Conservation (phyloP, 1,139 yeast genomes). For the Fermentozyma sake region DNA sequence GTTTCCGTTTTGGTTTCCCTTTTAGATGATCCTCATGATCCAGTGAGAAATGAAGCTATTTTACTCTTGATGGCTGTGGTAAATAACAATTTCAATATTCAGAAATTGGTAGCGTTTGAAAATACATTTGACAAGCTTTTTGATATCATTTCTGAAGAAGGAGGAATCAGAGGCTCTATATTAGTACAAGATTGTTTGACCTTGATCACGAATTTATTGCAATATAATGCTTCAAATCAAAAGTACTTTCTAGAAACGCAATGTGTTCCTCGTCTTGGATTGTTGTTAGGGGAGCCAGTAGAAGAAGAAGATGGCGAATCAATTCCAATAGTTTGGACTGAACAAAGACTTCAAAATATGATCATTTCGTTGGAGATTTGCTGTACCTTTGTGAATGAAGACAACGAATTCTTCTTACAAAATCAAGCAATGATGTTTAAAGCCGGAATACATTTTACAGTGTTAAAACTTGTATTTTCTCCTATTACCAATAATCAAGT, state of each 20-base stretch:
- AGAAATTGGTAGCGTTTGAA: conserved; percentile 91
- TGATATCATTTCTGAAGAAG: conserved; percentile 76
- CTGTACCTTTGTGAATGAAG: conserved; percentile 68
- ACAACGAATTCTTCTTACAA: conserved; percentile 55
- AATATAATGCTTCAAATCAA: conserved; percentile 88
- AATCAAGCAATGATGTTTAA: conserved; percentile 64
- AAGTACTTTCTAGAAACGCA: conserved; percentile 83
- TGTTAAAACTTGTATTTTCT: conserved; percentile 67
- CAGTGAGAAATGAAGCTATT: conserved; percentile 86
- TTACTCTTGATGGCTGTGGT: conserved; percentile 79
- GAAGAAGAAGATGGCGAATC: conserved; percentile 9
- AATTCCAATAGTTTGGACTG: conserved; percentile 60
- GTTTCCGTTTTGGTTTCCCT: conserved; percentile 68
- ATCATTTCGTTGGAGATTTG: conserved; percentile 68
- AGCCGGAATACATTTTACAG: conserved; percentile 61
- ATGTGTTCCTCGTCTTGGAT: conserved; percentile 62
- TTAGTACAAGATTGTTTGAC: conserved; percentile 87
- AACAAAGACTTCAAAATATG: conserved; percentile 66
- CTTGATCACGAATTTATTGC: conserved; percentile 64
- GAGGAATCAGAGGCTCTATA: conserved; percentile 87
- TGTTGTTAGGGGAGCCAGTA: conserved; percentile 56
- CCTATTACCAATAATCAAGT: conserved; percentile 57
- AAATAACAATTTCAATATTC: conserved; percentile 79
- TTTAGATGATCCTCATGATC: conserved; percentile 73
- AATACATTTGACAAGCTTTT: conserved; percentile 83